Evolutionary conservation across 208 protist genomes (phyloP), one percentile per base, ranked within the genome.

Genomic region (Trypanosoma melophagium): DNA sequence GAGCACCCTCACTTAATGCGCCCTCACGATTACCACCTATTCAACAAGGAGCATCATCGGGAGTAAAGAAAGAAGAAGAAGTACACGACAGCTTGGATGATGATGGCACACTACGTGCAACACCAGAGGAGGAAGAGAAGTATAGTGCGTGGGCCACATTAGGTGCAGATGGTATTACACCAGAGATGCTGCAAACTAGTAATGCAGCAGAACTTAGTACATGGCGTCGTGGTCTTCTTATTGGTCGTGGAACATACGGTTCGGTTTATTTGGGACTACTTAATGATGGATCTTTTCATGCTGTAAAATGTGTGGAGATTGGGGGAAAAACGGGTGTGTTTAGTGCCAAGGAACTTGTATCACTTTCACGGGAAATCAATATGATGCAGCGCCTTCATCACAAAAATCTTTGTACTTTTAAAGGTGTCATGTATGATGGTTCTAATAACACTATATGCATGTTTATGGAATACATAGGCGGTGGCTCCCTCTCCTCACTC

Each of bases 401-500:
- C 79, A 81, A 74, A 28, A 97, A 97, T 76, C 79, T 98, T 47
- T 97, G 96, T 58, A 84, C 74, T 35, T 98, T 97, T 76, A 86
- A 90, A 41, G 95, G 95, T 16, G 84, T 91, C 42, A 72, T 68
- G 65, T 95, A 83, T 66, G 87, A 95, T 53, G 22, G 75, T 0
- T 58, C 78, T 22, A 79, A 71, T 42, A 74, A 66, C 25, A 76
- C 68, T 42, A 86, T 97, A 22, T 93, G 89, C 67, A 95, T 97
- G 81, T 95, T 97, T 51, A 95, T 97, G 89, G 87, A 97, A 75
- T 97, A 96, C 89, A 84, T 97, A 55, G 84, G 92, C 31, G 92
- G 94, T 21, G 94, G 94, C 52, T 92, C 89, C 0, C 72, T 97
- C 41, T 81, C 87, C 24, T 73, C 81, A 14, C 54, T 97, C 1